Evolutionary conservation across 352 stramenopile genomes (phyloP).

Genomic region (Pythium aquatile): DNA sequence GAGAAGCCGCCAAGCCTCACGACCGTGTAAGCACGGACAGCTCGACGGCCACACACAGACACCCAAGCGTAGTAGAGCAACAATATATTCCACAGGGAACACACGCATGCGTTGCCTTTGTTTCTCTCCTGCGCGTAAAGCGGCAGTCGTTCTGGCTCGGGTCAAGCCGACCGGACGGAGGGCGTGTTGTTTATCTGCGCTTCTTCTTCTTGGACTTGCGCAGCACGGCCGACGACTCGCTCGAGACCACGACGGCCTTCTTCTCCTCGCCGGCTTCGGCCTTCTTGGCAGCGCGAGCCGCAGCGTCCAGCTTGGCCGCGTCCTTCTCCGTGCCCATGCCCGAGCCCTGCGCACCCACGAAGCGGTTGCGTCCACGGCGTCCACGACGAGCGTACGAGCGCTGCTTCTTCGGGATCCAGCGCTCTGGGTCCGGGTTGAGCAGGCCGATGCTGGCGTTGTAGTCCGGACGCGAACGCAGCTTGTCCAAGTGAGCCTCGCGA

Average conservation of each 20-base stretch:
- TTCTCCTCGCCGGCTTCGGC: slow-evolving; percentile 51
- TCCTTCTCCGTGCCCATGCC: slow-evolving; percentile 83
- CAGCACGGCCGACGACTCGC: slow-evolving; percentile 51
- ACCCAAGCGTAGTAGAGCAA: slow-evolving; percentile 10
- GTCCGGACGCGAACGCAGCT: slow-evolving; percentile 57
- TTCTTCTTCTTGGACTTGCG: slow-evolving; percentile 89
- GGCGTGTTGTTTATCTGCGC: slow-evolving; percentile 50
- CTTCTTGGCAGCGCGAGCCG: slow-evolving; percentile 72
- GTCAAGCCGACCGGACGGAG: not conserved
- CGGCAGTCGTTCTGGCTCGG: too few relatives aligned
- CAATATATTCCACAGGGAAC: slow-evolving; percentile 14
- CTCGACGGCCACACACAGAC: not conserved
- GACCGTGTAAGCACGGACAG: slow-evolving; percentile 50
- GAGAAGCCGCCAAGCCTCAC: slow-evolving; percentile 83
- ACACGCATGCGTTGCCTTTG: not conserved
- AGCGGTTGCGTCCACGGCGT: slow-evolving; percentile 75
- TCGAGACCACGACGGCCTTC: slow-evolving; percentile 56
- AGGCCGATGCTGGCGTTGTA: slow-evolving; percentile 81
- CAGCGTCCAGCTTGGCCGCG: slow-evolving; percentile 76
- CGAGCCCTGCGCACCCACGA: slow-evolving; percentile 76
- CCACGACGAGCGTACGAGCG: slow-evolving; percentile 73
- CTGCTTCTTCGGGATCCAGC: slow-evolving; percentile 87
- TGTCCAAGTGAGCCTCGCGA: slow-evolving; percentile 55
- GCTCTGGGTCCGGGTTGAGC: slow-evolving; percentile 73
- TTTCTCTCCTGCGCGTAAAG: not conserved